phyloP scores from a whole-genome alignment of 2,329 filamentous ascomycete species.

The Fusarium ambrosium region DNA sequence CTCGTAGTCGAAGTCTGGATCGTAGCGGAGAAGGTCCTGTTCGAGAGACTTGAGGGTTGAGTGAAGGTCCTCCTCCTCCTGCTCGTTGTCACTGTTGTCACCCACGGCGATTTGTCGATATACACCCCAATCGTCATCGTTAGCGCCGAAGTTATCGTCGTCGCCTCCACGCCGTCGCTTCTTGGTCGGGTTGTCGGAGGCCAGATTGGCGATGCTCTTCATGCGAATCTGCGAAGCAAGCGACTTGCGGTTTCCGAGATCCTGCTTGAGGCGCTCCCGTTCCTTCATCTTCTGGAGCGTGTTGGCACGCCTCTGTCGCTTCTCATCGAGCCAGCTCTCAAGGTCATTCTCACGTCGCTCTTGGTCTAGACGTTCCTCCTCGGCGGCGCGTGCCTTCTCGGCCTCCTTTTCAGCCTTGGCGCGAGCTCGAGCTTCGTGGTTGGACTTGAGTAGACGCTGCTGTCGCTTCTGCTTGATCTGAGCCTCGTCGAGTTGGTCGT shows the following conservation, averaged over 20 bases:
- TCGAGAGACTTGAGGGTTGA: slow-evolving; percentile 82
- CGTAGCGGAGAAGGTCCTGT: slow-evolving; percentile 85
- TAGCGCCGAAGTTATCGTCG: slow-evolving; percentile 95
- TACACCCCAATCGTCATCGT: slow-evolving; percentile 98
- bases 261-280: slow-evolving; percentile 90
- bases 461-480: slow-evolving; percentile 92
- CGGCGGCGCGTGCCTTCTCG: slow-evolving; percentile 85
- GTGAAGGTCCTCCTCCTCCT: slow-evolving; percentile 90
- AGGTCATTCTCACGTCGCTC: slow-evolving; percentile 88
- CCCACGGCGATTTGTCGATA: slow-evolving; percentile 93
- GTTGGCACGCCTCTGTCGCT: slow-evolving; percentile 78
- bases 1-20: slow-evolving; percentile 90
- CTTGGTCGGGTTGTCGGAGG: slow-evolving; percentile 86
- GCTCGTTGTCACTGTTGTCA: slow-evolving; percentile 85
- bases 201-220: slow-evolving; percentile 97
- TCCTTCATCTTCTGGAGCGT: slow-evolving; percentile 90
- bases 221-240: slow-evolving; percentile 96
- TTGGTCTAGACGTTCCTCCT: slow-evolving; percentile 86
- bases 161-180: slow-evolving; percentile 89
- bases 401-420: slow-evolving; percentile 96
- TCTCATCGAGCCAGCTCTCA: slow-evolving; percentile 88
- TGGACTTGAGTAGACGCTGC: slow-evolving; percentile 93
- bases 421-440: slow-evolving; percentile 91
- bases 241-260: slow-evolving; percentile 96
- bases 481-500: slow-evolving; percentile 93